Conservation (phyloP, 345 rosid genomes). For the Rhizophora mangle region DNA sequence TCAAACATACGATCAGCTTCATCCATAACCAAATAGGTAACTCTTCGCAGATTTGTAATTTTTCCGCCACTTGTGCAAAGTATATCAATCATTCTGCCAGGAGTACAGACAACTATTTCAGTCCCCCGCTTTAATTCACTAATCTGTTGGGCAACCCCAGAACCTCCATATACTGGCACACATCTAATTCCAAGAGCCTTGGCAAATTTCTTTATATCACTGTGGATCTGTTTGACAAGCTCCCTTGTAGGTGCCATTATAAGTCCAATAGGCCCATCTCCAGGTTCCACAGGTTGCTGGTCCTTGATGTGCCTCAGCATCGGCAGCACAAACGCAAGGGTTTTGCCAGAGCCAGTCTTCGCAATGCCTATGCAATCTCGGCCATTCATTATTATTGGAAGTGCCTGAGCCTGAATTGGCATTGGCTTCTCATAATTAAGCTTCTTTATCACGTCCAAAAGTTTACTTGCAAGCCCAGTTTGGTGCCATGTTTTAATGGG, state of each 20-base stretch:
- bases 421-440: constrained; percentile 85
- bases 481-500: constrained; percentile 94
- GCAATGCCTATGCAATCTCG: constrained; percentile 98
- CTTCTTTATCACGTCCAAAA: constrained; percentile 84
- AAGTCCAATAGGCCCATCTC: constrained; percentile 93
- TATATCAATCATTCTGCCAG: constrained; percentile 96
- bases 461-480: constrained; percentile 80
- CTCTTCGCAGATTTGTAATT: constrained; percentile 82
- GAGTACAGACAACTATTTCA: constrained; percentile 96
- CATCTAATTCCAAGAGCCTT: constrained; percentile 72
- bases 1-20: constrained; percentile 99
- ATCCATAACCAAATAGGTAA: constrained; percentile 87
- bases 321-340: constrained; percentile 94
- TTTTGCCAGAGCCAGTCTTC: constrained; percentile 96
- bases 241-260: constrained; percentile 99
- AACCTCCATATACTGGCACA: constrained; percentile 94
- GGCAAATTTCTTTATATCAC: constrained; percentile 80
- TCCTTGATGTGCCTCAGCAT: constrained; percentile 98
- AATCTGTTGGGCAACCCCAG: constrained; percentile 98
- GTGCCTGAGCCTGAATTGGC: constrained; percentile 97
- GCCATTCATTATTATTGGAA: constrained; percentile 92
- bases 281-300: constrained; percentile 92
- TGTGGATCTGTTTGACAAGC: constrained; percentile 97
- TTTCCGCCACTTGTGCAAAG: constrained; percentile 93
- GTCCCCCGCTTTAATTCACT: constrained; percentile 92